Evolutionary conservation across 2,329 filamentous ascomycete genomes (phyloP).

Genomic region (Thelonectria rubi): DNA sequence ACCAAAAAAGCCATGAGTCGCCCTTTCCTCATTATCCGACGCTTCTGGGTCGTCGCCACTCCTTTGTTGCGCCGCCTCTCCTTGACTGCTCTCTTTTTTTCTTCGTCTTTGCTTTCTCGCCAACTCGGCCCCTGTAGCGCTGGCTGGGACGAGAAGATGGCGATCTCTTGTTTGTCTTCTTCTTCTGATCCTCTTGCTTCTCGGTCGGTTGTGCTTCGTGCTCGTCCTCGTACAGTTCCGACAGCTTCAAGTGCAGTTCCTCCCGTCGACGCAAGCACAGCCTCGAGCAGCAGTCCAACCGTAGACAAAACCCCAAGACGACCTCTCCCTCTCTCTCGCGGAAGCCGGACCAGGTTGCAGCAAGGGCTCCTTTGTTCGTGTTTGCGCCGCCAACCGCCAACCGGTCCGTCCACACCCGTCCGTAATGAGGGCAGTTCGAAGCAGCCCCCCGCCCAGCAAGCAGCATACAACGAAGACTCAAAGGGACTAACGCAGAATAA

Average conservation of each 20-base stretch:
- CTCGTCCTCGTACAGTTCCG: too few relatives aligned
- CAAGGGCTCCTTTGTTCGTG: constrained; percentile 36
- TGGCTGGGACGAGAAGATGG: too few relatives aligned
- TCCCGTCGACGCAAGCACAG: too few relatives aligned
- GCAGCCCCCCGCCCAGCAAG: constrained; percentile 4
- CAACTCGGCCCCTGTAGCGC: neutral
- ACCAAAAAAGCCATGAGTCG: constrained; percentile 30
- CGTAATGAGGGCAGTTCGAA: too few relatives aligned
- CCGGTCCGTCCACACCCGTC: constrained; percentile 30
- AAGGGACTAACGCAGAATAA: neutral
- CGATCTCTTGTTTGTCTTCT: too few relatives aligned
- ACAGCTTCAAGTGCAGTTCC: too few relatives aligned
- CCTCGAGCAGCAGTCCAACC: too few relatives aligned
- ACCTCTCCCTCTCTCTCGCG: constrained; percentile 34
- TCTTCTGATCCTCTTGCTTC: too few relatives aligned
- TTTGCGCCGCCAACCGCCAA: constrained; percentile 31
- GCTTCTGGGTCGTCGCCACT: constrained; percentile 1
- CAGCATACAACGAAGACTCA: constrained; percentile 10
- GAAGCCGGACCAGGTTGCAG: constrained; percentile 1
- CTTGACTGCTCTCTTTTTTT: constrained; percentile 1
- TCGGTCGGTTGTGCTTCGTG: too few relatives aligned
- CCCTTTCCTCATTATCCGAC: constrained; percentile 30
- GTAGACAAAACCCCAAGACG: too few relatives aligned
- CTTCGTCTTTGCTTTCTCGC: constrained; percentile 16
- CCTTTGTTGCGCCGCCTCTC: constrained; percentile 27